Evolutionary conservation across 2,329 filamentous ascomycete species (phyloP).

Genomic region (Pseudogymnoascus sp.): DNA sequence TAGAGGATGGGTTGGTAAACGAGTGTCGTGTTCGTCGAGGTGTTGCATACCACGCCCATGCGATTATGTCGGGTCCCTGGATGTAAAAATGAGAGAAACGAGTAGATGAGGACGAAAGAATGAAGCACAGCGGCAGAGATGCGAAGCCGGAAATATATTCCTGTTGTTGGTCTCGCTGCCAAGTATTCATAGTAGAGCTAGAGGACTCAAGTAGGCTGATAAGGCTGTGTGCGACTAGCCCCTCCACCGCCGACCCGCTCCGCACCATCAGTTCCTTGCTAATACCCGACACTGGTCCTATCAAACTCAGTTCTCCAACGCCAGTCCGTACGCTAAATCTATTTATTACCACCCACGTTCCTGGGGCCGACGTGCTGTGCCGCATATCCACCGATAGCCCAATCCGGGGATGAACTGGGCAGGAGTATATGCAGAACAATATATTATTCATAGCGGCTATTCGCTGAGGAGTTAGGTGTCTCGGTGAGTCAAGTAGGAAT

Average conservation of each 20-base stretch:
- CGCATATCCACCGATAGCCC: not conserved
- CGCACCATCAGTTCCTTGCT: not conserved
- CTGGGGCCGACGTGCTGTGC: constrained; percentile 5
- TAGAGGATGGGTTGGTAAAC: not conserved
- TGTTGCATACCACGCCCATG: not conserved
- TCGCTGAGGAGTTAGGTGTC: not conserved
- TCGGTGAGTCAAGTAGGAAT: not conserved
- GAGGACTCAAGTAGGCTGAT: not conserved
- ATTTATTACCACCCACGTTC: constrained; percentile 7
- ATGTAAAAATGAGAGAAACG: not conserved
- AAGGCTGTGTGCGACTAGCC: constrained; percentile 5
- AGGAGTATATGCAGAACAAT: not conserved
- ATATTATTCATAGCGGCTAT: not conserved
- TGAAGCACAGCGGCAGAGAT: not conserved
- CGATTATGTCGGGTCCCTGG: not conserved
- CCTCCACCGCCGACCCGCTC: not conserved
- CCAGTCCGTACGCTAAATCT: constrained; percentile 2
- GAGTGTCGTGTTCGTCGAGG: not conserved
- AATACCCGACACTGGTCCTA: not conserved
- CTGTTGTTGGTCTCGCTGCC: not conserved
- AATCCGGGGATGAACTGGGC: not conserved
- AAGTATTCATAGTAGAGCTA: not conserved
- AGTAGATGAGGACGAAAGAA: not conserved
- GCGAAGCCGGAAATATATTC: not conserved
- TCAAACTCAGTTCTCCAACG: not conserved